A percentile compares a stretch with the other conserved stretches of the same genome.
phyloP scores from a whole-genome alignment of 371 early-diverging fungal species.

The Circinella minor region DNA sequence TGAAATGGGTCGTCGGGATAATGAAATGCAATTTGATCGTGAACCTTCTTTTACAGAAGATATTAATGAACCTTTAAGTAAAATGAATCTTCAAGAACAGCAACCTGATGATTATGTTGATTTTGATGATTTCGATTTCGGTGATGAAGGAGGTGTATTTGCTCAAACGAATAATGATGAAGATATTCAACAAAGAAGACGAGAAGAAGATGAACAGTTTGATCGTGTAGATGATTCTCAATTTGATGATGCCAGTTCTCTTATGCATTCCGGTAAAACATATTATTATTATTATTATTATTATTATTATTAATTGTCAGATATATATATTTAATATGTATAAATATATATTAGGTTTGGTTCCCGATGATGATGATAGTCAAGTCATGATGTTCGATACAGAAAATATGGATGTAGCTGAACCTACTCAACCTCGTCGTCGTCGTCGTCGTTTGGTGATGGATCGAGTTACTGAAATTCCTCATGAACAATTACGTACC shows the following conservation, averaged over 20 bases:
- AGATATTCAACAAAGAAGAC: not conserved
- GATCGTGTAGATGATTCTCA: slow-evolving; percentile 13
- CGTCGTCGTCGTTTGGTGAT: slow-evolving; percentile 66
- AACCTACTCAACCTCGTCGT: slow-evolving; percentile 23
- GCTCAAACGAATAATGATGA: not conserved
- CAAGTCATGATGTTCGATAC: slow-evolving; percentile 31
- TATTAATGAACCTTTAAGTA: slow-evolving; percentile 43
- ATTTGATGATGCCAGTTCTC: slow-evolving; percentile 16
- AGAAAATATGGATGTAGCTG: slow-evolving; percentile 16
- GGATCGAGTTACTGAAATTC: slow-evolving; percentile 74
- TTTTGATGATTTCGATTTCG: slow-evolving; percentile 61
- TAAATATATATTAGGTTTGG: slow-evolving; percentile 26
- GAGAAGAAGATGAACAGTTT: not conserved
- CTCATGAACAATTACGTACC: slow-evolving; percentile 53
- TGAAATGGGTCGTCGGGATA: slow-evolving; percentile 50
- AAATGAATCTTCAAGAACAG: slow-evolving; percentile 46
- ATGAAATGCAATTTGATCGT: slow-evolving; percentile 38
- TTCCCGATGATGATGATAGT: slow-evolving; percentile 28
- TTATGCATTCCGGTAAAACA: slow-evolving; percentile 32
- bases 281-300: no score
- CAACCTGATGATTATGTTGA: slow-evolving; percentile 28
- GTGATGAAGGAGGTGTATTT: slow-evolving; percentile 30
- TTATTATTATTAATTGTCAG: no score
- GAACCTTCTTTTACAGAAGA: slow-evolving; percentile 21
- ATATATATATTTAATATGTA: no score